These are phyloP conservation scores for Exophiala sp. DNA, from an alignment of 2,329 filamentous ascomycete species.

Conservation along the genomic window DNA sequence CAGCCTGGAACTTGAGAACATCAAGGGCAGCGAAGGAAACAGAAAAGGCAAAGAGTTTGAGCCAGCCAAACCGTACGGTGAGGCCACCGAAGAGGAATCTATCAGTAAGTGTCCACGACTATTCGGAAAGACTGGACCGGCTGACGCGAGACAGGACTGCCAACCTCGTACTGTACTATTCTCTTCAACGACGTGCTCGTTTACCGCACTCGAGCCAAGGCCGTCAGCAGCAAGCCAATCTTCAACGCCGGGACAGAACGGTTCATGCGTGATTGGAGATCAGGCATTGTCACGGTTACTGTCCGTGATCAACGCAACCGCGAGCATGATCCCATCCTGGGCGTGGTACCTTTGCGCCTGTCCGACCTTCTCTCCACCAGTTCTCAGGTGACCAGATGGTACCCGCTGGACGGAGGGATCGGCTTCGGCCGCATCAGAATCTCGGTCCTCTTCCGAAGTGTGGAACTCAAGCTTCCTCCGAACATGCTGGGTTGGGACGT, in stretches of 20 bases:
- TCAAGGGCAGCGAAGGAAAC: slow-evolving; percentile 77
- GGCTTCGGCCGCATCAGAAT: slow-evolving; percentile 86
- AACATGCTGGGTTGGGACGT: slow-evolving; percentile 88
- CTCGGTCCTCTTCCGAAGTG: slow-evolving; percentile 80
- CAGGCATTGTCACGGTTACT: slow-evolving; percentile 74
- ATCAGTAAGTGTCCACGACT: slow-evolving; percentile 36
- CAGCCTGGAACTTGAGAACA: slow-evolving; percentile 83
- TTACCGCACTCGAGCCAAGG: slow-evolving; percentile 92
- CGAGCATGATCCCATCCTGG: slow-evolving; percentile 90
- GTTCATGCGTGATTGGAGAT: slow-evolving; percentile 90
- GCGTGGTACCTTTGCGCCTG: slow-evolving; percentile 81
- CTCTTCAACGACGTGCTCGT: slow-evolving; percentile 41
- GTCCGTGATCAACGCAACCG: slow-evolving; percentile 84
- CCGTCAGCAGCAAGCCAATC: slow-evolving; percentile 87
- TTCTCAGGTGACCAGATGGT: slow-evolving; percentile 86
- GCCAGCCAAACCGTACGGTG: slow-evolving; percentile 76
- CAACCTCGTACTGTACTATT: slow-evolving; percentile 91
- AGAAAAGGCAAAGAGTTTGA: slow-evolving; percentile 82
- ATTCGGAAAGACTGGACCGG: not conserved
- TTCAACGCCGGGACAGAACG: slow-evolving; percentile 95
- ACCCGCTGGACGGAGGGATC: slow-evolving; percentile 90
- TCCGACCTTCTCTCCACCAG: slow-evolving; percentile 81
- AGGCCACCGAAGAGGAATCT: slow-evolving; percentile 77
- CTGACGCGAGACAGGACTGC: slow-evolving; percentile 49
- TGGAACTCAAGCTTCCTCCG: slow-evolving; percentile 80